Evolutionary conservation across 306 rosid species (phyloP).

Genomic region (Pterocarpus santalinus): DNA sequence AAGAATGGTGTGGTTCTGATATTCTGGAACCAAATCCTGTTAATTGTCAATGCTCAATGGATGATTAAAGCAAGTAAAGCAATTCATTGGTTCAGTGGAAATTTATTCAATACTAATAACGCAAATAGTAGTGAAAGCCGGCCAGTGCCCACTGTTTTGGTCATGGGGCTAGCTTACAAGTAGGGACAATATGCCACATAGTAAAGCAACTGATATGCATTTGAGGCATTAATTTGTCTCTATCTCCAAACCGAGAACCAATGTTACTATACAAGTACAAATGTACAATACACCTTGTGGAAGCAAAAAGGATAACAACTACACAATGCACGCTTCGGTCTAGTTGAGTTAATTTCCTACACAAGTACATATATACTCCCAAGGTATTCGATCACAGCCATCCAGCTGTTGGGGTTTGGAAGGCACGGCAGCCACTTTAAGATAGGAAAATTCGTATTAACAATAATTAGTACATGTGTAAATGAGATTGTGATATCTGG

Average conservation of each 20-base stretch:
- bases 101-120: conserved; percentile 37
- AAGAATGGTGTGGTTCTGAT: conserved; percentile 41
- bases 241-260: conserved; percentile 29
- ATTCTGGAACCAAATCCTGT: conserved; percentile 31
- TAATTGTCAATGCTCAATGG: conserved; percentile 32
- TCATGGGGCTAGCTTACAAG: conserved; percentile 34
- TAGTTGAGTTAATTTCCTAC: conserved; percentile 11
- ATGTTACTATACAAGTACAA: neutral
- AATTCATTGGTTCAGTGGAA: conserved; percentile 35
- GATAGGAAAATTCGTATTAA: conserved; percentile 2
- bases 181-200: conserved; percentile 41
- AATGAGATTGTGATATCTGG: neutral
- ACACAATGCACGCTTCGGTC: conserved; percentile 39
- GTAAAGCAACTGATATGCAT: conserved; percentile 41
- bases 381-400: conserved; percentile 32
- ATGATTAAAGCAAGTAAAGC: conserved; percentile 31
- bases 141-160: conserved; percentile 47
- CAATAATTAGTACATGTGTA: neutral
- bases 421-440: conserved; percentile 7
- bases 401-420: conserved; percentile 29
- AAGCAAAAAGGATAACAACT: conserved; percentile 44
- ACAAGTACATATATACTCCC: neutral
- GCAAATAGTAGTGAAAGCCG: conserved; percentile 40
- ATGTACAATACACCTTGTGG: conserved; percentile 13
- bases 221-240: conserved; percentile 28